These are phyloP conservation scores for Crithidia bombi DNA, from an alignment of 208 protist genomes.

Conservation along the genomic window DNA sequence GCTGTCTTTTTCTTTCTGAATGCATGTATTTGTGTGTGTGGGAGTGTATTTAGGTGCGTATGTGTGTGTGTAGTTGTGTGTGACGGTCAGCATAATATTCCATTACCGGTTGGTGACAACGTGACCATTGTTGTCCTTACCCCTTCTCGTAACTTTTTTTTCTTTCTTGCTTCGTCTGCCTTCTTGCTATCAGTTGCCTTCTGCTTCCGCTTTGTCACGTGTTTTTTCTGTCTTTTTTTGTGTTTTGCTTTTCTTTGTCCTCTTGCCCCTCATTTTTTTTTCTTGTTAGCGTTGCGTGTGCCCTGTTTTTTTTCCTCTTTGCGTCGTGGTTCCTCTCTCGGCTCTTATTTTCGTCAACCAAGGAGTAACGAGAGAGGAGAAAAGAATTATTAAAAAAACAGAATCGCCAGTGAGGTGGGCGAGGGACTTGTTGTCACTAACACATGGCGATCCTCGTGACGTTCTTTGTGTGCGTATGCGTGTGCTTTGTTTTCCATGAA, in stretches of 20 bases:
- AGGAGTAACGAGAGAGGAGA: no score
- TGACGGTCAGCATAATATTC: no score
- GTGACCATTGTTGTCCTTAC: neutral
- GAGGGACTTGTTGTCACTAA: no score
- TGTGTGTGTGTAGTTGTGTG: slow-evolving; percentile 19
- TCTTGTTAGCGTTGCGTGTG: neutral
- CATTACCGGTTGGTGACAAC: neutral
- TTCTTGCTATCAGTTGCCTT: slow-evolving; percentile 14
- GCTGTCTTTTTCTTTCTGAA: slow-evolving; percentile 20
- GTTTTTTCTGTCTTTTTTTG: slow-evolving; percentile 5
- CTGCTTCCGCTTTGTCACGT: slow-evolving; percentile 1
- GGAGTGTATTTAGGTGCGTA: no score
- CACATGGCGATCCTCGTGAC: no score
- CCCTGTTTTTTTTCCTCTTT: neutral
- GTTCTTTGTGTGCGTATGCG: no score
- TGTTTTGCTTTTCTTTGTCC: neutral
- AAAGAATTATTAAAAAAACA: no score
- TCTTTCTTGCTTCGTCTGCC: slow-evolving; percentile 3
- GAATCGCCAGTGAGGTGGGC: no score
- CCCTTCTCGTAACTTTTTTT: slow-evolving; percentile 9
- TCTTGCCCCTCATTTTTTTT: neutral
- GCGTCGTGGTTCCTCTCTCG: neutral
- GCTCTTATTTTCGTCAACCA: no score
- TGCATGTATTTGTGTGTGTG: slow-evolving; percentile 31
- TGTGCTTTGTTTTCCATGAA: no score